Conservation (phyloP, 2,329 filamentous ascomycete genomes). For the Xylariaceae sp. region DNA sequence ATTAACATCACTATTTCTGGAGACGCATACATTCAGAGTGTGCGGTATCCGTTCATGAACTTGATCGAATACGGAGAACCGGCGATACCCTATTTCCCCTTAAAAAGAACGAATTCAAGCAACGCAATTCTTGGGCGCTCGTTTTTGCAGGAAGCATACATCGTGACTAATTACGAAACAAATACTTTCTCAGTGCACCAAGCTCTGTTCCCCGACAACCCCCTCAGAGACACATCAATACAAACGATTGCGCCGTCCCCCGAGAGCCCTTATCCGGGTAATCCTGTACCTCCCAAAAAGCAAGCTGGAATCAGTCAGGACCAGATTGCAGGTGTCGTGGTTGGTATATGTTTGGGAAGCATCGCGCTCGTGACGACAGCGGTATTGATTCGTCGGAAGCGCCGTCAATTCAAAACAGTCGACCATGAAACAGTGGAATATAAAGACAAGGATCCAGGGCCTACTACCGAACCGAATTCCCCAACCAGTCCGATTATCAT, state of each 20-base stretch:
- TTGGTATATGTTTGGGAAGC: conserved; percentile 36
- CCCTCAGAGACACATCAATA: conserved; percentile 38
- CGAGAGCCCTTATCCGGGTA: conserved; percentile 45
- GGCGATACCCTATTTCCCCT: conserved; percentile 60
- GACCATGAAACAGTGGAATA: conserved; percentile 28
- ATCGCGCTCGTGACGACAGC: conserved; percentile 28
- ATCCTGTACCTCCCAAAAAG: conserved; percentile 19
- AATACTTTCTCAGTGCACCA: conserved; percentile 52
- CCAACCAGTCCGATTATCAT: conserved; percentile 32
- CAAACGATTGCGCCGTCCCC: conserved; percentile 39
- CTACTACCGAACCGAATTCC: conserved; percentile 32
- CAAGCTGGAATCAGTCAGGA: conserved; percentile 34
- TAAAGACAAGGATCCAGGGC: conserved; percentile 33
- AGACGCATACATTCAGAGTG: conserved; percentile 45
- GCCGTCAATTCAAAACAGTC: conserved; percentile 17
- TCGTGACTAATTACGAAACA: conserved; percentile 54
- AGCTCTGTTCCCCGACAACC: conserved; percentile 47
- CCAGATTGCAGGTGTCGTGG: conserved; percentile 44
- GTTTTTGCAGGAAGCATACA: conserved; percentile 67
- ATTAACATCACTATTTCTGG: conserved; percentile 54
- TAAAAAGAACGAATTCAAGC: conserved; percentile 52
- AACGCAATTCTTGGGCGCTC: conserved; percentile 60
- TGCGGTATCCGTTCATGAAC: conserved; percentile 48
- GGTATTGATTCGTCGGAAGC: conserved; percentile 34
- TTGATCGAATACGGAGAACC: conserved; percentile 42